Evolutionary conservation across 257 asterid genomes (phyloP).

Genomic region (Ligustrum vulgare): DNA sequence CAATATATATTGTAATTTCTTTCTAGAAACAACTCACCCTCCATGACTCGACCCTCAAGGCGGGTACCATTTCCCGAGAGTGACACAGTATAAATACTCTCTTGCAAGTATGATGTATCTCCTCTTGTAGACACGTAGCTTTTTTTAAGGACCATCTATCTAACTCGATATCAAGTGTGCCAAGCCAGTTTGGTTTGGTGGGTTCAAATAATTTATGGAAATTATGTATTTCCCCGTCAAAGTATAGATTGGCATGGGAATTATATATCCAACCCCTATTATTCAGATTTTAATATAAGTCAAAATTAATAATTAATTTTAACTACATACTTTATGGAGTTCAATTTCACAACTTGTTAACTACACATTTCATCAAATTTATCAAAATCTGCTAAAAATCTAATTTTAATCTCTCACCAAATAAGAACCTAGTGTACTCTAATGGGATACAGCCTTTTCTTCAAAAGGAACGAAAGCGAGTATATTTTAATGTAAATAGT

Average conservation of each 20-base stretch:
- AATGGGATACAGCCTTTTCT: conserved; percentile 14
- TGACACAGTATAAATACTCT: conserved; percentile 23
- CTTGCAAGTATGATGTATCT: conserved; percentile 27
- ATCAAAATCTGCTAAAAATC: too few species aligned
- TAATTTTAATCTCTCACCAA: too few species aligned
- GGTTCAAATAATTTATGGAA: background rate
- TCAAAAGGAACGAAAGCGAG: background rate
- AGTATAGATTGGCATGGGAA: too few species aligned
- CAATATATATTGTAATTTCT: background rate
- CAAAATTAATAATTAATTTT: too few species aligned
- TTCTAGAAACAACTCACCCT: conserved; percentile 8
- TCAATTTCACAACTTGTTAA: too few species aligned
- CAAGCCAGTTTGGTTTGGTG: background rate
- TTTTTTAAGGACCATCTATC: background rate
- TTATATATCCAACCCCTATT: too few species aligned
- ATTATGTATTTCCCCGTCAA: too few species aligned
- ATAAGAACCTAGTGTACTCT: background rate
- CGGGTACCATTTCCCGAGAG: conserved; percentile 42
- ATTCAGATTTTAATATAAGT: too few species aligned
- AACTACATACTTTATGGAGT: too few species aligned
- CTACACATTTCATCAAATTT: too few species aligned
- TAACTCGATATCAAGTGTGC: background rate
- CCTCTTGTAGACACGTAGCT: conserved; percentile 21
- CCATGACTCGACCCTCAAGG: conserved; percentile 50
- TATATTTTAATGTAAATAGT: conserved; percentile 1